Percentiles rank a stretch among this genome's conserved stretches.
Conservation (phyloP, 441 rosid species). For the Euphorbia corollata region DNA sequence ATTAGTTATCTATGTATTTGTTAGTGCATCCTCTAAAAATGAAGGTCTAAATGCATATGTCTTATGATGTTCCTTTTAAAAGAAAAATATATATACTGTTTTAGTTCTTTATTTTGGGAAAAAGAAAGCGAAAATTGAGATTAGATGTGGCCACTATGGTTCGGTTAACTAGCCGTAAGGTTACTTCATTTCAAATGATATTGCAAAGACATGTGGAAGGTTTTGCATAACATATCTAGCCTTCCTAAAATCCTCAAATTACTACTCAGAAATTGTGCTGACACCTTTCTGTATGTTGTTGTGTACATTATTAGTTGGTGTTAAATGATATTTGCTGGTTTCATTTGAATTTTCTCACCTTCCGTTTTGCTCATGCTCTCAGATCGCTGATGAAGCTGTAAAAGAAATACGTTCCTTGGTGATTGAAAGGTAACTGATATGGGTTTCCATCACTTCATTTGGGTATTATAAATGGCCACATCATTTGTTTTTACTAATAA, state of each 20-base stretch:
- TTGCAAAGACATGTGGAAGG: not conserved
- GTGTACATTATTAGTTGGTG: not conserved
- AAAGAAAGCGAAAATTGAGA: not conserved
- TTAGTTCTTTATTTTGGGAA: not conserved
- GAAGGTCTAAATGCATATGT: not conserved
- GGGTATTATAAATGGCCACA: not conserved
- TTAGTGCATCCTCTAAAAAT: not conserved
- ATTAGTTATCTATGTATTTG: not conserved
- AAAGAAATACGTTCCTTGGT: conserved; percentile 59
- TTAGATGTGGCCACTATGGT: not conserved
- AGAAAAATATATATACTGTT: not conserved
- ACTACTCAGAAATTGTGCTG: not conserved
- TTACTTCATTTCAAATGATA: not conserved
- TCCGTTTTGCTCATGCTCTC: conserved; percentile 22
- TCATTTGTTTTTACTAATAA: conserved; percentile 10
- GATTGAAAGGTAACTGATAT: conserved; percentile 55
- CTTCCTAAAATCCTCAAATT: not conserved
- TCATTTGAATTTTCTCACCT: not conserved
- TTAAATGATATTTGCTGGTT: not conserved
- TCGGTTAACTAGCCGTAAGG: not conserved
- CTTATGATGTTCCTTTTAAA: not conserved
- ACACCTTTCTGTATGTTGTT: conserved; percentile 2
- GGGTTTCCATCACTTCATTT: conserved; percentile 17
- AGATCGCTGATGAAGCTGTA: conserved; percentile 91
- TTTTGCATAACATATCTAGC: conserved; percentile 2